Conservation (phyloP, 169 alveolate genomes). For the Fabrea salina region DNA sequence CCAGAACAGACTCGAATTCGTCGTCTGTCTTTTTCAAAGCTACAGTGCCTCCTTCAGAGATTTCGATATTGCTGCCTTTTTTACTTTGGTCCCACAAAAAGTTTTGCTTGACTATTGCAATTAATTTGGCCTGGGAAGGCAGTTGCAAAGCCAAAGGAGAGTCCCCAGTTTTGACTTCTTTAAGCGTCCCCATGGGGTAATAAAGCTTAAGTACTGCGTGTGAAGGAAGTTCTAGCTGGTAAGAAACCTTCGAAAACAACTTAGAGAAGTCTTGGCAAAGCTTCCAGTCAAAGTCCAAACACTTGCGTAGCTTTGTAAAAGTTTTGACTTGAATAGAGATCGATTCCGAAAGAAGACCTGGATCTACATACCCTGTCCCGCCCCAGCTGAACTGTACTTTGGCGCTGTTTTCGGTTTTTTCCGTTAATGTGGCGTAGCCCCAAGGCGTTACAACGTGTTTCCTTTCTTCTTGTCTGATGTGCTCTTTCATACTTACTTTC, state of each 20-base stretch:
- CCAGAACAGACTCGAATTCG: constrained; percentile 25
- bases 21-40: constrained; percentile 17
- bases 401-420: not conserved
- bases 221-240: constrained; percentile 1
- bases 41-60: constrained; percentile 24
- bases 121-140: not conserved
- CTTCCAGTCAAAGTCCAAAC: not conserved
- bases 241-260: not conserved
- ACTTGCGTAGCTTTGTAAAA: not conserved
- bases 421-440: constrained; percentile 14
- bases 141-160: constrained; percentile 13
- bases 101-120: constrained; percentile 16
- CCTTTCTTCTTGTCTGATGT: not conserved
- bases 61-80: constrained; percentile 17
- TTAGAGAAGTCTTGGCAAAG: constrained; percentile 3
- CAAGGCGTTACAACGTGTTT: constrained; percentile 3
- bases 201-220: not conserved
- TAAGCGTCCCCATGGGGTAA: not conserved
- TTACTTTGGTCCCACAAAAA: constrained; percentile 34
- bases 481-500: not conserved
- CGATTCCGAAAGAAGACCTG: not conserved
- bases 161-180: not conserved
- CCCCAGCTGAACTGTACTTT: constrained; percentile 28
- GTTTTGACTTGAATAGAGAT: not conserved
- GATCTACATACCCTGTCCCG: not conserved